phyloP scores from a whole-genome alignment of 23 red algal genomes.

The Agarophyton chilense region DNA sequence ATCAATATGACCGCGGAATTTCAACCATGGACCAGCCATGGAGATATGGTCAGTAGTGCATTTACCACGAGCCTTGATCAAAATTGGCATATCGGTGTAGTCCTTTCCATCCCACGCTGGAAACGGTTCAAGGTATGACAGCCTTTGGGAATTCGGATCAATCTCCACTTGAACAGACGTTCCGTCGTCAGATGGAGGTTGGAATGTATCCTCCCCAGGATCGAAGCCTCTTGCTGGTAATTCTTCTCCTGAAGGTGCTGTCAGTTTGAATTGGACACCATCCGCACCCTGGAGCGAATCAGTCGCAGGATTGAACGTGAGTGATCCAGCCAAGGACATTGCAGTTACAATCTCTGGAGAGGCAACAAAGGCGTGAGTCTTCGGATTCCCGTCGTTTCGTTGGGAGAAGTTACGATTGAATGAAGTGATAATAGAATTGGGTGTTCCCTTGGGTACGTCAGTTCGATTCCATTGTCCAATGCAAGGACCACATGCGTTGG shows the following conservation, averaged over 20 bases:
- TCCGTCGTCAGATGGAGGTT: conserved; percentile 84
- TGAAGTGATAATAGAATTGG: conserved; percentile 96
- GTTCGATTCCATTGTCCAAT: conserved; percentile 99
- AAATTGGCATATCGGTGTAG: conserved; percentile 85
- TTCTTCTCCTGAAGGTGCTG: conserved; percentile 81
- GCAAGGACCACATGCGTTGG: conserved; percentile 99
- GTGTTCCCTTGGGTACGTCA: conserved; percentile 95
- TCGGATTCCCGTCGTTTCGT: conserved; percentile 98
- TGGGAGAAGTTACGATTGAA: conserved; percentile 99
- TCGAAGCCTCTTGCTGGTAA: conserved; percentile 89
- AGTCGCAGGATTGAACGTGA: conserved; percentile 91
- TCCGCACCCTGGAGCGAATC: conserved; percentile 83
- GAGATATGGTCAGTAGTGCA: conserved; percentile 99
- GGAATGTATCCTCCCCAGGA: conserved; percentile 96
- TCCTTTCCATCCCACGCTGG: conserved; percentile 93
- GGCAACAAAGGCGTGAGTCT: conserved; percentile 97
- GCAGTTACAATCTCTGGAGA: conserved; percentile 98
- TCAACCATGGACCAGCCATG: conserved; percentile 99
- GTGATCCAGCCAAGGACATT: conserved; percentile 84
- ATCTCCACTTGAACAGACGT: conserved; percentile 59
- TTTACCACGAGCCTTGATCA: conserved; percentile 96
- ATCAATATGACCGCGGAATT: conserved; percentile 98
- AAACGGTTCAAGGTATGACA: conserved; percentile 92
- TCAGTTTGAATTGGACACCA: conserved; percentile 85
- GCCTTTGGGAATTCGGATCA: conserved; percentile 66